Conservation (phyloP, 2,329 filamentous ascomycete species). For the Colletotrichum tofieldiae region DNA sequence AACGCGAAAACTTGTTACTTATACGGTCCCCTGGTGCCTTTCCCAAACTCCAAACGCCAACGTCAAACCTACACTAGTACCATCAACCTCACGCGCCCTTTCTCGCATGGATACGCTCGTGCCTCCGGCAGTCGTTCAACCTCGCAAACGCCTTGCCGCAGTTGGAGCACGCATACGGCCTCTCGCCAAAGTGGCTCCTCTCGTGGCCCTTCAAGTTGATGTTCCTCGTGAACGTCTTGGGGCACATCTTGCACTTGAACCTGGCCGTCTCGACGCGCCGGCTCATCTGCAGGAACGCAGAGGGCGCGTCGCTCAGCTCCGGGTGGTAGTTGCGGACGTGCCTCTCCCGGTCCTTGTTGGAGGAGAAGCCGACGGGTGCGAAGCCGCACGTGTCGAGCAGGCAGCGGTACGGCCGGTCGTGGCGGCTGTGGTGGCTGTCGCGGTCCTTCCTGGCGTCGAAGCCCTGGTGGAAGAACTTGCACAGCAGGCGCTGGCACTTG, state of each 20-base stretch:
- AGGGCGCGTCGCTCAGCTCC: constrained; percentile 44
- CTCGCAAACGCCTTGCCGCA: constrained; percentile 54
- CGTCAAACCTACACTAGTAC: not conserved
- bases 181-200: constrained; percentile 54
- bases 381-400: constrained; percentile 51
- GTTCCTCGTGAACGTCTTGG: constrained; percentile 56
- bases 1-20: not conserved
- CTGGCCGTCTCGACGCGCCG: constrained; percentile 44
- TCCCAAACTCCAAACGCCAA: constrained; percentile 9
- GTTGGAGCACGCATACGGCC: constrained; percentile 49
- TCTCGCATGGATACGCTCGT: constrained; percentile 50
- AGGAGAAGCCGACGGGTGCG: constrained; percentile 56
- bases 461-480: constrained; percentile 60
- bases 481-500: constrained; percentile 60
- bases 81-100: not conserved
- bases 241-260: constrained; percentile 54
- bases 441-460: constrained; percentile 51
- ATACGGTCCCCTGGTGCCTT: not conserved
- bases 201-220: constrained; percentile 54
- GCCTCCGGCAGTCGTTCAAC: constrained; percentile 52
- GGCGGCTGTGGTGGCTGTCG: constrained; percentile 56
- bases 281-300: constrained; percentile 44
- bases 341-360: constrained; percentile 56
- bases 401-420: constrained; percentile 59
- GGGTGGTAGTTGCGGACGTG: constrained; percentile 51